Evolutionary conservation across 2,329 filamentous ascomycete genomes (phyloP).

Genomic region (Alternaria sp.): DNA sequence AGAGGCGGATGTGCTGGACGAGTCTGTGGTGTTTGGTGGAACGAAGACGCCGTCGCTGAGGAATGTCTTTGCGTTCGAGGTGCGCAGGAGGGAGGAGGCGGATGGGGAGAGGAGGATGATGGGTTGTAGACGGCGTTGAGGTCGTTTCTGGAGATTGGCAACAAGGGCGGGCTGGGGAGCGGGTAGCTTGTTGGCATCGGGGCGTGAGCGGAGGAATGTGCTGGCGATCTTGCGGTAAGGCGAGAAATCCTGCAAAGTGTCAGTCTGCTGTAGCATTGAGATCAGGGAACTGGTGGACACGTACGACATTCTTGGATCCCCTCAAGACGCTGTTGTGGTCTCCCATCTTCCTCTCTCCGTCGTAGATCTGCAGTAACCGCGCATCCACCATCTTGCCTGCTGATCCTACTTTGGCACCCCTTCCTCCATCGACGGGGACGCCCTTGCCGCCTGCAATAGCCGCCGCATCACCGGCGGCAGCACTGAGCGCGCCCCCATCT

Average conservation of each 20-base stretch:
- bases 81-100: constrained; percentile 89
- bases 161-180: constrained; percentile 44
- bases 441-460: constrained; percentile 58
- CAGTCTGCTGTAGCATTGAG: constrained; percentile 11
- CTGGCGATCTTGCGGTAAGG: constrained; percentile 86
- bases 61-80: constrained; percentile 95
- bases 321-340: constrained; percentile 88
- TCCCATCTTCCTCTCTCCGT: constrained; percentile 87
- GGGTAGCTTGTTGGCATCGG: constrained; percentile 47
- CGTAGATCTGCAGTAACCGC: constrained; percentile 84
- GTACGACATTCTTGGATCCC: constrained; percentile 86
- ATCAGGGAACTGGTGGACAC: constrained; percentile 32
- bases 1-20: constrained; percentile 62
- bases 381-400: constrained; percentile 68
- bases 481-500: constrained; percentile 63
- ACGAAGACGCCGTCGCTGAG: constrained; percentile 83
- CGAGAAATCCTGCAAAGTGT: constrained; percentile 77
- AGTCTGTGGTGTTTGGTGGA: constrained; percentile 69
- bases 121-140: constrained; percentile 63
- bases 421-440: constrained; percentile 43
- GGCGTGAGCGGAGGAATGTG: constrained; percentile 69
- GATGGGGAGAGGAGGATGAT: constrained; percentile 98
- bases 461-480: constrained; percentile 58
- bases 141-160: constrained; percentile 50
- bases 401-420: constrained; percentile 45